These are phyloP conservation scores for Zopfia rhizophila DNA, from an alignment of 2,329 filamentous ascomycete genomes.

Conservation along the genomic window DNA sequence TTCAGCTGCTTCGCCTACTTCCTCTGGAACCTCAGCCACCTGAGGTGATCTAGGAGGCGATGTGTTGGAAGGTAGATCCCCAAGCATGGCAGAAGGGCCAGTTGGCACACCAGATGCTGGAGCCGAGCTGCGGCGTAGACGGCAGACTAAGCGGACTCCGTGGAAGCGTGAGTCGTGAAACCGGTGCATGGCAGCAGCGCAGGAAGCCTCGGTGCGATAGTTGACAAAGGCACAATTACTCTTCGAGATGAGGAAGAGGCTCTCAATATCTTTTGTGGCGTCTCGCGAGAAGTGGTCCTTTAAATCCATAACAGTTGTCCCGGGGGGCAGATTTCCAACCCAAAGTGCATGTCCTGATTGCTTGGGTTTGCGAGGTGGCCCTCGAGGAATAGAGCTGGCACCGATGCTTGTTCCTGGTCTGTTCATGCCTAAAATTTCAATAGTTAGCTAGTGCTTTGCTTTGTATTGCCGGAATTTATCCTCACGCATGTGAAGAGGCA, in stretches of 20 bases:
- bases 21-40: conserved; percentile 24
- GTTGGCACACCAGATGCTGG: conserved; percentile 61
- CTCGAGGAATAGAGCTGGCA: conserved; percentile 60
- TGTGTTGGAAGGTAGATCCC: conserved; percentile 29
- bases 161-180: conserved; percentile 93
- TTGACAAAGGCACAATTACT: conserved; percentile 98
- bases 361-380: conserved; percentile 73
- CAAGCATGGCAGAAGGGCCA: conserved; percentile 62
- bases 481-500: not conserved
- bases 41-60: conserved; percentile 41
- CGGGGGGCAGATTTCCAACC: conserved; percentile 92
- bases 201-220: conserved; percentile 83
- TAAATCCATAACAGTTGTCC: conserved; percentile 82
- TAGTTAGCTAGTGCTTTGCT: conserved; percentile 12
- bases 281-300: conserved; percentile 90
- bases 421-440: conserved; percentile 27
- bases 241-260: conserved; percentile 92
- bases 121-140: conserved; percentile 71
- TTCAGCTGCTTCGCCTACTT: conserved; percentile 21
- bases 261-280: conserved; percentile 79
- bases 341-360: conserved; percentile 88
- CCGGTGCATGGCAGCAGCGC: conserved; percentile 78
- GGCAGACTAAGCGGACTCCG: conserved; percentile 84
- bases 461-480: not conserved
- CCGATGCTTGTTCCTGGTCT: conserved; percentile 27